These are phyloP conservation scores for Capillidium rhysosporum DNA, from an alignment of 371 early-diverging fungal species.

Conservation along the genomic window DNA sequence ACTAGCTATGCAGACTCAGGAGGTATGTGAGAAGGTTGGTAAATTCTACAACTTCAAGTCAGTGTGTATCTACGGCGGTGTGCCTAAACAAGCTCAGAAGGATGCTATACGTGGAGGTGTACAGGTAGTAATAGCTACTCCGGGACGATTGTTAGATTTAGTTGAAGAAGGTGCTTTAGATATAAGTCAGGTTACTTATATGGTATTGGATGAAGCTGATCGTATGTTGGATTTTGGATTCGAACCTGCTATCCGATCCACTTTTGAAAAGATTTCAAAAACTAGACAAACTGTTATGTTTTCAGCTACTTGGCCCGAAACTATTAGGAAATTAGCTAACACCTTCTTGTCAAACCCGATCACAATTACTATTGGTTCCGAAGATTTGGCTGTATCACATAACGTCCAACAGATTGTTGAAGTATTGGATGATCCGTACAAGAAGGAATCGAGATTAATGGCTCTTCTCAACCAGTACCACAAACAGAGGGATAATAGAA, in stretches of 20 bases:
- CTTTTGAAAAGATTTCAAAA: slow-evolving; percentile 28
- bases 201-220: slow-evolving; percentile 93
- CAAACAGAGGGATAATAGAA: slow-evolving; percentile 50
- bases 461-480: slow-evolving; percentile 66
- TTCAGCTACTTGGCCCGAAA: slow-evolving; percentile 50
- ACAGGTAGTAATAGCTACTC: slow-evolving; percentile 82
- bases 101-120: slow-evolving; percentile 34
- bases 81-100: slow-evolving; percentile 43
- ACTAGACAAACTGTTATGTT: slow-evolving; percentile 82
- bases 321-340: slow-evolving; percentile 65
- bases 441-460: slow-evolving; percentile 61
- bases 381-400: slow-evolving; percentile 75
- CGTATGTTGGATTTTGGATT: slow-evolving; percentile 88
- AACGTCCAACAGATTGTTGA: slow-evolving; percentile 88
- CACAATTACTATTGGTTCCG: slow-evolving; percentile 82
- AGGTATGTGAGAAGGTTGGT: slow-evolving; percentile 41
- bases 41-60: slow-evolving; percentile 46
- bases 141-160: slow-evolving; percentile 88
- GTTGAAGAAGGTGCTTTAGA: slow-evolving; percentile 52
- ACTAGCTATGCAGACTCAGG: slow-evolving; percentile 82
- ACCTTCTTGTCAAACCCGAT: slow-evolving; percentile 69
- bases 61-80: slow-evolving; percentile 58
- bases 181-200: slow-evolving; percentile 43
- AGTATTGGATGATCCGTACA: slow-evolving; percentile 52
- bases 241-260: slow-evolving; percentile 70